Evolutionary conservation across 208 protist genomes (phyloP).

Genomic region (Wallacemonas rigidus): DNA sequence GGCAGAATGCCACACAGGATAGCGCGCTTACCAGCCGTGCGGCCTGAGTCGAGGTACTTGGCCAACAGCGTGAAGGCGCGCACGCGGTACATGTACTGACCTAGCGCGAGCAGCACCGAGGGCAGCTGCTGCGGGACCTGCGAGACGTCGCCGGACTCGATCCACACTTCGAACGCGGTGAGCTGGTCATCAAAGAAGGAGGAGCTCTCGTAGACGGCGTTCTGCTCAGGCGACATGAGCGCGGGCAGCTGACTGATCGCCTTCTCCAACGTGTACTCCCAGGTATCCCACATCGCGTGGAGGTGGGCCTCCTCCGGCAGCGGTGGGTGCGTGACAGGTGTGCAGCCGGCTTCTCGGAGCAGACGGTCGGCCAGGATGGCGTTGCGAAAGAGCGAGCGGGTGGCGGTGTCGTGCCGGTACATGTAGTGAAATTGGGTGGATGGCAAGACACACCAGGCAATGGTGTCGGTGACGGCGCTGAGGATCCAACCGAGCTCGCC

Average conservation of each 20-base stretch:
- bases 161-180: constrained; percentile 98
- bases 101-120: constrained; percentile 96
- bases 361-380: constrained; percentile 98
- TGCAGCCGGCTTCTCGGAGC: constrained; percentile 94
- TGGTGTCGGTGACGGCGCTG: constrained; percentile 98
- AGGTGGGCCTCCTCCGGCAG: constrained; percentile 93
- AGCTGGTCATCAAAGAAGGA: constrained; percentile 98
- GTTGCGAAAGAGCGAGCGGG: constrained; percentile 97
- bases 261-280: constrained; percentile 94
- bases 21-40: constrained; percentile 94
- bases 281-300: constrained; percentile 96
- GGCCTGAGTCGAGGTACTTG: constrained; percentile 96
- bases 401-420: constrained; percentile 95
- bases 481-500: constrained; percentile 99
- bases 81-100: constrained; percentile 91
- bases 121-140: constrained; percentile 96
- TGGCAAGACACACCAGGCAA: constrained; percentile 97
- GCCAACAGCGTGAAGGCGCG: constrained; percentile 95
- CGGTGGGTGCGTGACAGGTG: constrained; percentile 93
- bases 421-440: constrained; percentile 93
- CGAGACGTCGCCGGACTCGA: constrained; percentile 92
- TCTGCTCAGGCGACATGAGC: constrained; percentile 50
- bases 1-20: constrained; percentile 98
- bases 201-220: constrained; percentile 75
- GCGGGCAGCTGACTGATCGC: constrained; percentile 92